Conservation (phyloP, 1,139 yeast species). For the Candida frijolesensis region DNA sequence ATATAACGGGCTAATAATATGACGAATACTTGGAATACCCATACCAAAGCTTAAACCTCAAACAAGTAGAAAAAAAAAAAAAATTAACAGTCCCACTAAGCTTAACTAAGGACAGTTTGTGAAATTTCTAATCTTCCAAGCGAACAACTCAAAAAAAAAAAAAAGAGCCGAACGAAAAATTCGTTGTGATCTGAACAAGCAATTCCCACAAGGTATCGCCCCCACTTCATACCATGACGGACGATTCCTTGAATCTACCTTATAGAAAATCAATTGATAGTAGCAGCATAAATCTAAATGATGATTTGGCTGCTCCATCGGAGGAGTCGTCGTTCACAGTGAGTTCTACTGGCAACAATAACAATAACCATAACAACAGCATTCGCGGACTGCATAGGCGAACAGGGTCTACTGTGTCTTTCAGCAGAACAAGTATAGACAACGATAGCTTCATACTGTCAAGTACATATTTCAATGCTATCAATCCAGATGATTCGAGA, state of each 20-base stretch:
- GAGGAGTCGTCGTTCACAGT: constrained; percentile 18
- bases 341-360: background rate
- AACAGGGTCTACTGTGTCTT: constrained; percentile 27
- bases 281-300: constrained; percentile 36
- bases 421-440: constrained; percentile 36
- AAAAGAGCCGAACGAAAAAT: background rate
- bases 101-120: background rate
- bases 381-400: constrained; percentile 15
- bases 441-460: constrained; percentile 38
- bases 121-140: background rate
- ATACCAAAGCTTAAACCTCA: background rate
- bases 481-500: constrained; percentile 21
- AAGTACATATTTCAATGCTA: constrained; percentile 31
- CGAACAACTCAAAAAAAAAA: background rate
- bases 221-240: constrained; percentile 11
- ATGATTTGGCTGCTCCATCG: constrained; percentile 38
- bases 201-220: background rate
- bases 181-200: constrained; percentile 1
- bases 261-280: constrained; percentile 32
- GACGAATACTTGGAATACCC: too few relatives aligned
- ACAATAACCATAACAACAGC: constrained; percentile 10
- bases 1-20: too few relatives aligned
- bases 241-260: constrained; percentile 17
- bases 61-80: background rate
- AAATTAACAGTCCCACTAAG: too few relatives aligned